Conservation (phyloP, 768 basidiomycete genomes). For the Paxillus rubicundulus region DNA sequence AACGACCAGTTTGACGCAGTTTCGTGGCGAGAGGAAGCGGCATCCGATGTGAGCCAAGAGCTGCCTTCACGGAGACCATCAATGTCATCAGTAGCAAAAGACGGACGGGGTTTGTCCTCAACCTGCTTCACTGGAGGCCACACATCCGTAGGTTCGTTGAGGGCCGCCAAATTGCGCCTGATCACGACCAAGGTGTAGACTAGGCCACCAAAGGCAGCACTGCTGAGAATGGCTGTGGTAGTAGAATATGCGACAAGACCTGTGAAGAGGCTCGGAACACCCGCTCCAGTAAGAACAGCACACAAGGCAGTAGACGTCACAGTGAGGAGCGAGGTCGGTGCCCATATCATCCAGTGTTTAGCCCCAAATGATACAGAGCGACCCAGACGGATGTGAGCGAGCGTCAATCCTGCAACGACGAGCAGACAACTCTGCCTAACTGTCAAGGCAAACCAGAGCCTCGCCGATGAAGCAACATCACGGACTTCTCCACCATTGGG, state of each 20-base stretch:
- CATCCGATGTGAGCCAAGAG: conserved; percentile 77
- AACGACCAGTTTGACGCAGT: conserved; percentile 73
- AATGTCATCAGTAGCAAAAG: conserved; percentile 70
- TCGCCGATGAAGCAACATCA: conserved; percentile 52
- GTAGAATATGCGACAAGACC: conserved; percentile 61
- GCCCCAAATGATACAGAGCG: conserved; percentile 65
- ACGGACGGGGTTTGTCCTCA: conserved; percentile 56
- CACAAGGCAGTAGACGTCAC: conserved; percentile 57
- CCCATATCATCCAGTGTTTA: conserved; percentile 76
- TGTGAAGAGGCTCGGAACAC: conserved; percentile 52
- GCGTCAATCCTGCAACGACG: conserved; percentile 55
- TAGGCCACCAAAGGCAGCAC: conserved; percentile 54
- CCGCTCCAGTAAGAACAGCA: conserved; percentile 54
- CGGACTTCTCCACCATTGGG: conserved; percentile 41
- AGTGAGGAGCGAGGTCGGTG: conserved; percentile 55
- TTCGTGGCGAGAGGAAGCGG: conserved; percentile 48
- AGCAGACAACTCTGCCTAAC: conserved; percentile 68
- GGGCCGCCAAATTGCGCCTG: conserved; percentile 58
- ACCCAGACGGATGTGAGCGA: conserved; percentile 69
- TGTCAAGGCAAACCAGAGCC: conserved; percentile 70
- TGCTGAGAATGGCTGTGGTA: conserved; percentile 50
- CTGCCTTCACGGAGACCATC: conserved; percentile 71
- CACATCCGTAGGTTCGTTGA: conserved; percentile 48
- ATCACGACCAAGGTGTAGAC: conserved; percentile 62
- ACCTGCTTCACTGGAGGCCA: conserved; percentile 59